A percentile compares a stretch with the other conserved stretches of the same genome.
phyloP scores from a whole-genome alignment of 495 filamentous ascomycete species.

The Penicillium steckii region DNA sequence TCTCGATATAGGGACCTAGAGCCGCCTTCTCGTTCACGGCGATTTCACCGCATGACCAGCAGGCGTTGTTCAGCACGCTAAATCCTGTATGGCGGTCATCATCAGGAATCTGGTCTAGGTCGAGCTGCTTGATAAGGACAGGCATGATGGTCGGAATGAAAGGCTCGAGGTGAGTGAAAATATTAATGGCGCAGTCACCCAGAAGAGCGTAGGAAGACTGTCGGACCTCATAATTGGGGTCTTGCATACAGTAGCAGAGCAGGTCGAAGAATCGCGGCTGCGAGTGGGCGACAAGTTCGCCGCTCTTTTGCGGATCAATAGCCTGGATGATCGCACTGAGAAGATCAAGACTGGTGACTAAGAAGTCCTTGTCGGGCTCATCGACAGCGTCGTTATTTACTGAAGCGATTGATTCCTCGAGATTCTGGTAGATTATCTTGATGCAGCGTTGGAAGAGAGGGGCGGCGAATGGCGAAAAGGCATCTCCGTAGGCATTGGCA shows the following conservation, averaged over 20 bases:
- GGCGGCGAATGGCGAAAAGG: conserved; percentile 78
- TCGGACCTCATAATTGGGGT: conserved; percentile 85
- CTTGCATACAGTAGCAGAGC: conserved; percentile 88
- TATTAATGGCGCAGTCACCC: conserved; percentile 94
- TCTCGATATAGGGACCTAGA: conserved; percentile 74
- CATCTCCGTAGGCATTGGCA: conserved; percentile 77
- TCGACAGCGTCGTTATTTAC: conserved; percentile 67
- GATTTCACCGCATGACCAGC: conserved; percentile 96
- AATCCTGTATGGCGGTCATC: conserved; percentile 77
- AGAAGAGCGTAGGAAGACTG: conserved; percentile 96
- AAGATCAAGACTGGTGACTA: conserved; percentile 94
- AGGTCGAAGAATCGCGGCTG: conserved; percentile 87
- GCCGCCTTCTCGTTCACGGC: conserved; percentile 79
- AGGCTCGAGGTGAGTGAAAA: conserved; percentile 78
- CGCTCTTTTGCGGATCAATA: conserved; percentile 70
- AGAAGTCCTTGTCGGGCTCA: conserved; percentile 91
- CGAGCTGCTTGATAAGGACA: conserved; percentile 79
- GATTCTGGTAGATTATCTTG: conserved; percentile 85
- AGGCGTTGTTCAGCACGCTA: conserved; percentile 95
- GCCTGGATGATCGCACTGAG: conserved; percentile 93
- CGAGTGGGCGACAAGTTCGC: conserved; percentile 69
- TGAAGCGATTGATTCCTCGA: conserved; percentile 70
- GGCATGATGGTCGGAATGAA: conserved; percentile 72
- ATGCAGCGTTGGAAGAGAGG: conserved; percentile 85
- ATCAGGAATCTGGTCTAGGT: conserved; percentile 71